Percentiles rank a stretch among this genome's conserved stretches.
Conservation (phyloP, 495 filamentous ascomycete species). For the Rhizodiscina lignyota region DNA sequence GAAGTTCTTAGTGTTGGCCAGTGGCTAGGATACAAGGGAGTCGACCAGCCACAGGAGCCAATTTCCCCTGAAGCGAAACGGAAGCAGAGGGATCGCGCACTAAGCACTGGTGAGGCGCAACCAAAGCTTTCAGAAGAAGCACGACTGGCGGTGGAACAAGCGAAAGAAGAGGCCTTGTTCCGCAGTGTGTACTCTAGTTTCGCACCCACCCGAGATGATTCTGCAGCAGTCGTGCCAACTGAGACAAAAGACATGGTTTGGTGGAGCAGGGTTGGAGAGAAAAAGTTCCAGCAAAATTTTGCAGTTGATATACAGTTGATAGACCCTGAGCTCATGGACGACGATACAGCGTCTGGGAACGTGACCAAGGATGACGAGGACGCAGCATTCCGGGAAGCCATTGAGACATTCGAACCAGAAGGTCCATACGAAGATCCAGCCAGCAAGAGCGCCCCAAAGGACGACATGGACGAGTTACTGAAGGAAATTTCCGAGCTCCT, state of each 20-base stretch:
- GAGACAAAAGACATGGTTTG: constrained; percentile 62
- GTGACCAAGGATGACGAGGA: constrained; percentile 26
- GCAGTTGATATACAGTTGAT: constrained; percentile 30
- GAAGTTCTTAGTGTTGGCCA: constrained; percentile 42
- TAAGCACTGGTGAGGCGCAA: constrained; percentile 48
- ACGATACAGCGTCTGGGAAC: constrained; percentile 6
- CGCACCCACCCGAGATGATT: constrained; percentile 69
- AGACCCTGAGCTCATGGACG: constrained; percentile 26
- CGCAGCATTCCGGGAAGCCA: constrained; percentile 24
- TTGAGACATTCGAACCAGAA: constrained; percentile 33
- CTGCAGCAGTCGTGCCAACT: constrained; percentile 51
- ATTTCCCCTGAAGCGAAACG: constrained; percentile 42
- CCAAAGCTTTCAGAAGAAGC: constrained; percentile 25
- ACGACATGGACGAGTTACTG: constrained; percentile 57
- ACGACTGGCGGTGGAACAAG: constrained; percentile 35
- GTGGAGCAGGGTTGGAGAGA: constrained; percentile 66
- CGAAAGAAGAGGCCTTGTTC: constrained; percentile 57
- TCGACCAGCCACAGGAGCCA: constrained; percentile 32
- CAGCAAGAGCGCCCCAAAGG: constrained; percentile 28
- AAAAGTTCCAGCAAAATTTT: constrained; percentile 30
- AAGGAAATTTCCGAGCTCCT: constrained; percentile 68
- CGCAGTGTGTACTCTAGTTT: constrained; percentile 77
- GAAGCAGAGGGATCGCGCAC: constrained; percentile 52
- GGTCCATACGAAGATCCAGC: constrained; percentile 10
- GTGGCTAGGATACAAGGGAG: constrained; percentile 48